These are phyloP conservation scores for Coemansia sp. DNA, from an alignment of 192 early-diverging fungal genomes.

Conservation along the genomic window DNA sequence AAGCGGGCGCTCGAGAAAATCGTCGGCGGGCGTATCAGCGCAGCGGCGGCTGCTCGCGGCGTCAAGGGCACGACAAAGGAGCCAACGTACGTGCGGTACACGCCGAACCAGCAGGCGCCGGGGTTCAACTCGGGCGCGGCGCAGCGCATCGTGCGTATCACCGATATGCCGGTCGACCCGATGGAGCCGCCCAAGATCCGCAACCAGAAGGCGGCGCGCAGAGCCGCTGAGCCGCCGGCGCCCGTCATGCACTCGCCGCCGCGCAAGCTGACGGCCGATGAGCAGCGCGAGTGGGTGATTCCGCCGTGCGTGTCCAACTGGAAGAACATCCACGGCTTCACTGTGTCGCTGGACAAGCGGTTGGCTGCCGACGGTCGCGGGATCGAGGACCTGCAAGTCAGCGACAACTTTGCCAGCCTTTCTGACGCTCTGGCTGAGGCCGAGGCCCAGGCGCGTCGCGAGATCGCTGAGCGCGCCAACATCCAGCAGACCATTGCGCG, in stretches of 20 bases:
- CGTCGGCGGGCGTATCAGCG: slow-evolving; percentile 69
- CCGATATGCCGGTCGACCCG: slow-evolving; percentile 93
- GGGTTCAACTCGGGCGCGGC: slow-evolving; percentile 69
- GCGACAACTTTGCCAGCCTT: slow-evolving; percentile 95
- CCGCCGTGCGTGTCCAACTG: slow-evolving; percentile 99
- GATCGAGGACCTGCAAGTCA: slow-evolving; percentile 83
- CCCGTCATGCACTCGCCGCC: slow-evolving; percentile 98
- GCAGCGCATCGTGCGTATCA: slow-evolving; percentile 92
- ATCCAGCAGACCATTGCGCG: slow-evolving; percentile 90
- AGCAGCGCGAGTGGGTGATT: slow-evolving; percentile 96
- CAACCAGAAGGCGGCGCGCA: slow-evolving; percentile 85
- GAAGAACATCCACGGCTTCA: slow-evolving; percentile 99
- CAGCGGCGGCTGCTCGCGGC: slow-evolving; percentile 61
- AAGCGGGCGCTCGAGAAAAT: slow-evolving; percentile 85
- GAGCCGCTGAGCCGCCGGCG: slow-evolving; percentile 88
- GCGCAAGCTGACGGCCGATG: slow-evolving; percentile 91
- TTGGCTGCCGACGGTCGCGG: slow-evolving; percentile 96
- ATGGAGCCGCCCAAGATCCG: slow-evolving; percentile 94
- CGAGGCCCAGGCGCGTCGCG: slow-evolving; percentile 89
- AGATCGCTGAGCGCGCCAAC: slow-evolving; percentile 86
- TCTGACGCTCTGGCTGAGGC: slow-evolving; percentile 92
- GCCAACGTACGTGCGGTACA: slow-evolving; percentile 88
- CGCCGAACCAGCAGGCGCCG: slow-evolving; percentile 72
- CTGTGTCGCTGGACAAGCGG: slow-evolving; percentile 98
- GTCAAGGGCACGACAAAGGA: slow-evolving; percentile 53